Evolutionary conservation across 1,139 yeast genomes (phyloP), one percentile per base, ranked within the genome.

Genomic region (Taiozyma sp.): DNA sequence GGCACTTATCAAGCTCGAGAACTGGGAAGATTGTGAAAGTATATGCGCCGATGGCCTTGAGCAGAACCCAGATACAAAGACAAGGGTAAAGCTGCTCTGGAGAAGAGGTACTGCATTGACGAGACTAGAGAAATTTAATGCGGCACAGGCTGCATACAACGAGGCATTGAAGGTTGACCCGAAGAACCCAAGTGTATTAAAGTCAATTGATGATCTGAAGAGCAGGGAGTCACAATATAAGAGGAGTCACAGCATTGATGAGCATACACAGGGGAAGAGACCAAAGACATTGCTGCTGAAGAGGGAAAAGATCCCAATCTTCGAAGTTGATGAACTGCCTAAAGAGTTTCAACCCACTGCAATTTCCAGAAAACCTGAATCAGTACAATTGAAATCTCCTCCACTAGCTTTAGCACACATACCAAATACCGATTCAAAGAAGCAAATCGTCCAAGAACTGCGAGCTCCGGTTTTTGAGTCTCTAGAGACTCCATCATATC

Each of bases 31-130:
- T 43, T 96, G 93, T 1, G 64, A 84, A 13, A 68, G 69, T 19
- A 90, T 86, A 62, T 80, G 92, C 57, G 73, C 79, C 24, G 62
- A 64, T 8, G 93, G 96, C 0, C 67, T 90, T 36, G 63, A 61
- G 1, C 44, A 51, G 1, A 46, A 56, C 9, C 49, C 53, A 16
- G 61, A 60, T 8, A 48, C 50, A 0, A 67, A 68, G 43, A 69
- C 79, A 0, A 61, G 59, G 43, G 67, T 76, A 7, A 89, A 89
- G 63, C 67, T 87, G 2, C 64, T 73, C 5, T 87, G 79, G 72
- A 72, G 96, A 48, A 71, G 74, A 51, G 84, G 86, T 0, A 52
- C 74, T 3, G 82, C 85, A 0, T 65, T 73, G 44, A 65, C 68
- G 32, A 70, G 71, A 1, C 61, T 75, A 45, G 68, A 71, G 1